These are phyloP conservation scores for Zygotorulaspora chibaensis DNA, from an alignment of 805 yeast genomes.

Conservation along the genomic window DNA sequence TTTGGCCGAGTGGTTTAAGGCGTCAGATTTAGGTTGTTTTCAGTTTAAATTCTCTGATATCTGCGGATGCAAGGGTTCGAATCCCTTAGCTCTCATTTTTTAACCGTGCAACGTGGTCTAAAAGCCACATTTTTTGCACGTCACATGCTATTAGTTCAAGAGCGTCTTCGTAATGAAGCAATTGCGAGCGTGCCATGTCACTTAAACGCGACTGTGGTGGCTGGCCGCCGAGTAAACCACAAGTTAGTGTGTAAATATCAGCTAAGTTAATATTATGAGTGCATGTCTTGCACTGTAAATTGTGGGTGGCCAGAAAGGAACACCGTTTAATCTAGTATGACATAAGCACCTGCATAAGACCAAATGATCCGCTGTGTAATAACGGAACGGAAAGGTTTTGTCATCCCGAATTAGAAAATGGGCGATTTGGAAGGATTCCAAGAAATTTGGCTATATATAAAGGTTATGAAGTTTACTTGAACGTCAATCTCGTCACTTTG, in stretches of 20 bases:
- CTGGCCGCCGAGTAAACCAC: neutral
- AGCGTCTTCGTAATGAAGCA: neutral
- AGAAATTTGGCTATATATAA: too few species aligned
- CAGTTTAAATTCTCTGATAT: conserved; percentile 27
- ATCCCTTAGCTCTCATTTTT: conserved; percentile 32
- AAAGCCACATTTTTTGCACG: conserved; percentile 6
- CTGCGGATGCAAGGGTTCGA: conserved; percentile 35
- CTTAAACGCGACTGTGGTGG: conserved; percentile 8
- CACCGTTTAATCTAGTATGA: neutral
- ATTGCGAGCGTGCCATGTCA: neutral
- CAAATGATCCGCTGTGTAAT: neutral
- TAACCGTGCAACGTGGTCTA: conserved; percentile 3
- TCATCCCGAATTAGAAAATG: too few species aligned
- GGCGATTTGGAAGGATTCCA: too few species aligned
- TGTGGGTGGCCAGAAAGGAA: neutral
- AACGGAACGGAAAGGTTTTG: too few species aligned
- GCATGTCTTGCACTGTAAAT: neutral
- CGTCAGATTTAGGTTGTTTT: conserved; percentile 31
- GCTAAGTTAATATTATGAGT: neutral
- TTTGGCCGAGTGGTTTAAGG: conserved; percentile 36
- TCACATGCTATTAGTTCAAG: neutral
- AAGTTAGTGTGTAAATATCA: neutral
- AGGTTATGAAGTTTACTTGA: too few species aligned
- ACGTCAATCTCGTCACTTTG: too few species aligned
- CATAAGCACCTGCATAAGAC: too few species aligned